Evolutionary conservation across 2,329 filamentous ascomycete species (phyloP).

Genomic region (Lecanicillium sp.): DNA sequence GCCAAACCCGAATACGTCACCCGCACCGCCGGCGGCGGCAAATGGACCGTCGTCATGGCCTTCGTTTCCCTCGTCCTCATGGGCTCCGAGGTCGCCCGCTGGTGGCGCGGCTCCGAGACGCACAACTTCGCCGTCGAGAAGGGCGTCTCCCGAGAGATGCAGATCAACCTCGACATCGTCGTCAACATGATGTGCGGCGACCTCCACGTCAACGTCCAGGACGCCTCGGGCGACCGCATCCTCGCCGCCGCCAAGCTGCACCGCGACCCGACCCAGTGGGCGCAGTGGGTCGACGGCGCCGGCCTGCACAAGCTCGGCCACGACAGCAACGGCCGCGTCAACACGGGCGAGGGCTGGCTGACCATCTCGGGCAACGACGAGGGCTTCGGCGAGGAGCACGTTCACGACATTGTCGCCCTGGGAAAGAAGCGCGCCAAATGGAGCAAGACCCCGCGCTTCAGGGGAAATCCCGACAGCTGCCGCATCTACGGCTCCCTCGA

Average conservation of each 20-base stretch:
- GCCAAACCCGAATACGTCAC: slow-evolving; percentile 90
- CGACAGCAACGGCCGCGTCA: slow-evolving; percentile 48
- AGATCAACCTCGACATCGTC: slow-evolving; percentile 94
- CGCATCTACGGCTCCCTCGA: slow-evolving; percentile 85
- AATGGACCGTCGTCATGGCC: slow-evolving; percentile 84
- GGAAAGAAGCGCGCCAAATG: slow-evolving; percentile 58
- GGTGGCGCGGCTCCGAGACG: slow-evolving; percentile 77
- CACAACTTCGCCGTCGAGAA: slow-evolving; percentile 95
- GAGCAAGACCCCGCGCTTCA: slow-evolving; percentile 68
- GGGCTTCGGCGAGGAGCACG: slow-evolving; percentile 72
- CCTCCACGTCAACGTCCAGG: slow-evolving; percentile 95
- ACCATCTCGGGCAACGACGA: slow-evolving; percentile 47
- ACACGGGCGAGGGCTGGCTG: slow-evolving; percentile 54
- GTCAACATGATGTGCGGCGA: slow-evolving; percentile 81
- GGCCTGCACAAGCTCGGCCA: slow-evolving; percentile 56
- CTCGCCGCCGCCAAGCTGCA: slow-evolving; percentile 69
- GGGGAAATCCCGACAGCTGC: slow-evolving; percentile 63
- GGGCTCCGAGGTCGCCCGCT: slow-evolving; percentile 70
- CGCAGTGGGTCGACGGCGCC: slow-evolving; percentile 69
- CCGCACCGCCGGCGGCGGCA: slow-evolving; percentile 77
- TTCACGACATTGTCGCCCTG: slow-evolving; percentile 82
- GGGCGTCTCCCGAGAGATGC: slow-evolving; percentile 76
- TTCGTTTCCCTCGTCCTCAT: slow-evolving; percentile 69
- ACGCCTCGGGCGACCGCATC: slow-evolving; percentile 87
- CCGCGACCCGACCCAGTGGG: slow-evolving; percentile 74